Evolutionary conservation across 805 yeast genomes (phyloP).

Genomic region (Barnettozyma siamensis): DNA sequence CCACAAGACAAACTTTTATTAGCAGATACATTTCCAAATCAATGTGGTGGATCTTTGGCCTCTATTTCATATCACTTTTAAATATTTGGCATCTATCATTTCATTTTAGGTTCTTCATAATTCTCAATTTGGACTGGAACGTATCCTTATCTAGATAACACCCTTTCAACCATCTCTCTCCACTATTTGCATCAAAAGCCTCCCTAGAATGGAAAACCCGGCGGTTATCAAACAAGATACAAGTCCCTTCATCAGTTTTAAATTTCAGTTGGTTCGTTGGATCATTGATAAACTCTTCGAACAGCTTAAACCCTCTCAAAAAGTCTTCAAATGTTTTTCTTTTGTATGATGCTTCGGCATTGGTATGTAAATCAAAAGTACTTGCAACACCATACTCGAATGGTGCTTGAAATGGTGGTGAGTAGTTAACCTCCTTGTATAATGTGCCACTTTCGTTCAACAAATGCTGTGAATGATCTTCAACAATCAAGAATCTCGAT

Average conservation of each 20-base stretch:
- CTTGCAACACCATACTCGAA: conserved; percentile 51
- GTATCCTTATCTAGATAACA: conserved; percentile 70
- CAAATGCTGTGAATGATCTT: conserved; percentile 31
- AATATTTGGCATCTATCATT: too few species aligned
- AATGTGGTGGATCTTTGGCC: too few species aligned
- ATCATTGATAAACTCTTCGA: conserved; percentile 51
- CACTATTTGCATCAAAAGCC: conserved; percentile 39
- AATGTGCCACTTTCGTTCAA: conserved; percentile 17
- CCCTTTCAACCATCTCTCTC: conserved; percentile 67
- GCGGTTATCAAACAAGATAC: conserved; percentile 67
- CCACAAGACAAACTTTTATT: too few species aligned
- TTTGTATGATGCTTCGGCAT: conserved; percentile 28
- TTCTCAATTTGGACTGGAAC: conserved; percentile 53
- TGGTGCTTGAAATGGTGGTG: conserved; percentile 84
- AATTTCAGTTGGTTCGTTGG: conserved; percentile 49
- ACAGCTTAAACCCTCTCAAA: conserved; percentile 49
- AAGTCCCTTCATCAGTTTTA: conserved; percentile 51
- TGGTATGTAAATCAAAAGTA: conserved; percentile 17
- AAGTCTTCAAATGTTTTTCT: conserved; percentile 46
- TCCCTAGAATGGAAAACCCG: conserved; percentile 64
- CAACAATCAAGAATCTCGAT: conserved; percentile 57
- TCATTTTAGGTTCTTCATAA: too few species aligned
- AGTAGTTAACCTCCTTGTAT: conserved; percentile 59
- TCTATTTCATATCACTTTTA: too few species aligned
- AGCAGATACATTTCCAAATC: too few species aligned